Conservation (phyloP, 768 basidiomycete genomes). For the Russula emetica region DNA sequence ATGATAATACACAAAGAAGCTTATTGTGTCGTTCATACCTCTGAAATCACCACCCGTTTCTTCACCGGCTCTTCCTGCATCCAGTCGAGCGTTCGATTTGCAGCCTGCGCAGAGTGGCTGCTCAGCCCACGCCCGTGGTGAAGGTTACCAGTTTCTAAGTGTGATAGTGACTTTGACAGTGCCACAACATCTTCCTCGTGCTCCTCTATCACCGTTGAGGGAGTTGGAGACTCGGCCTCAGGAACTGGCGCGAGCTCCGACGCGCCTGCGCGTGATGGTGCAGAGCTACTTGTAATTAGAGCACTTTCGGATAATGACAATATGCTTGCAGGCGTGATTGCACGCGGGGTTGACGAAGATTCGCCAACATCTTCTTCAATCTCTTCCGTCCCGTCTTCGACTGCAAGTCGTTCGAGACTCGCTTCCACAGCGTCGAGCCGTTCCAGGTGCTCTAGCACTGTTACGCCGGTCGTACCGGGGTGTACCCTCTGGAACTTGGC, state of each 20-base stretch:
- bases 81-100: conserved; percentile 43
- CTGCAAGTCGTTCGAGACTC: conserved; percentile 67
- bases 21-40: conserved; percentile 45
- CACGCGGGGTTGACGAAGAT: conserved; percentile 16
- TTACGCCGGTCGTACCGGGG: conserved; percentile 83
- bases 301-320: not conserved
- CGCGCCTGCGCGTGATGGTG: conserved; percentile 19
- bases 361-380: conserved; percentile 35
- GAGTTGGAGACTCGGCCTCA: conserved; percentile 21
- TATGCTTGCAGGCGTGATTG: conserved; percentile 5
- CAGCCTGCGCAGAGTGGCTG: conserved; percentile 33
- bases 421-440: conserved; percentile 80
- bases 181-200: conserved; percentile 64
- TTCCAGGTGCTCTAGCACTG: conserved; percentile 80
- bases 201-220: conserved; percentile 30
- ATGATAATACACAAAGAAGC: conserved; percentile 2
- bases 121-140: conserved; percentile 38
- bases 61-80: conserved; percentile 41
- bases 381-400: conserved; percentile 48
- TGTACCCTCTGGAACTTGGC: conserved; percentile 81
- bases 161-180: conserved; percentile 74
- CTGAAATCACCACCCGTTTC: conserved; percentile 62
- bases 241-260: conserved; percentile 26
- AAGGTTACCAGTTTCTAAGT: conserved; percentile 46
- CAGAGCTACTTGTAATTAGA: conserved; percentile 13